Evolutionary conservation across 805 yeast species (phyloP).

Genomic region (Lipomyces starkeyi): DNA sequence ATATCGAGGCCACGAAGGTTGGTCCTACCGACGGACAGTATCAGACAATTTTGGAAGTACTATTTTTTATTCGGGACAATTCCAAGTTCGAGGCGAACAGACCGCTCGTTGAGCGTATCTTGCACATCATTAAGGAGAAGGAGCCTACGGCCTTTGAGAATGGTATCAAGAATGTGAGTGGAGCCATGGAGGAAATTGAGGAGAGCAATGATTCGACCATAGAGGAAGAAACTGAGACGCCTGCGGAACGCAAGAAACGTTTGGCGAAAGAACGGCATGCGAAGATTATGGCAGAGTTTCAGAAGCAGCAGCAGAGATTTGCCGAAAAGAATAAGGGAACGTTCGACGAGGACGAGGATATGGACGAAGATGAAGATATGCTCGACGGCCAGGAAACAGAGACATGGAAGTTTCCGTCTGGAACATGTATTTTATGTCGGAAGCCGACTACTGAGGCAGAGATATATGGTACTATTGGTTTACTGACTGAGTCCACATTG

Average conservation of each 20-base stretch:
- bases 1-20: constrained; percentile 12
- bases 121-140: constrained; percentile 32
- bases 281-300: constrained; percentile 76
- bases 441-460: constrained; percentile 70
- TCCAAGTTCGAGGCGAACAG: constrained; percentile 17
- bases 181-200: constrained; percentile 7
- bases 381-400: constrained; percentile 21
- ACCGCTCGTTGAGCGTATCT: constrained; percentile 31
- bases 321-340: constrained; percentile 57
- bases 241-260: constrained; percentile 64
- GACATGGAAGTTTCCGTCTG: constrained; percentile 72
- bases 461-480: constrained; percentile 76
- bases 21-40: constrained; percentile 23
- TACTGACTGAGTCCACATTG: constrained; percentile 62
- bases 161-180: constrained; percentile 10
- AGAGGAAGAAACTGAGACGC: constrained; percentile 45
- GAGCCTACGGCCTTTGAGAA: constrained; percentile 40
- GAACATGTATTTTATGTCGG: constrained; percentile 81
- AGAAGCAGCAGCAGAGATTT: constrained; percentile 78
- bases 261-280: constrained; percentile 72
- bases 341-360: constrained; percentile 50
- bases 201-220: constrained; percentile 39
- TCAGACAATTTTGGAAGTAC: constrained; percentile 29
- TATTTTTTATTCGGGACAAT: constrained; percentile 14
- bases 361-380: constrained; percentile 32